phyloP scores from a whole-genome alignment of 495 filamentous ascomycete species.

The Xylona heveae region DNA sequence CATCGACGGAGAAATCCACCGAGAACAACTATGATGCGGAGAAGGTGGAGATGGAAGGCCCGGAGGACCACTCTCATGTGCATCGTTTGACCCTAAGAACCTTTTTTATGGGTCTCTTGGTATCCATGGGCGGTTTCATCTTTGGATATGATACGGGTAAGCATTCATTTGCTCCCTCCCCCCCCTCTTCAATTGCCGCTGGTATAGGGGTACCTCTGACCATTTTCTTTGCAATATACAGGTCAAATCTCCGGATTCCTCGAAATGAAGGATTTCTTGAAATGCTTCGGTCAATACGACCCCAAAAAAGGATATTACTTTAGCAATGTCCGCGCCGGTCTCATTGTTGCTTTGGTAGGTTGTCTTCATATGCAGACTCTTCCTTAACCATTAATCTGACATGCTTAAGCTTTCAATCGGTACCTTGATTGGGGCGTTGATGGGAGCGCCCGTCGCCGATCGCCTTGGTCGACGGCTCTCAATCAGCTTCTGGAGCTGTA shows the following conservation, averaged over 20 bases:
- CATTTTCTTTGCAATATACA: slow-evolving; percentile 10
- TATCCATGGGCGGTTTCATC: slow-evolving; percentile 54
- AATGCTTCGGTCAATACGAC: slow-evolving; percentile 22
- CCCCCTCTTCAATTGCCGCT: too few species aligned
- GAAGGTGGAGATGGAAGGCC: too few species aligned
- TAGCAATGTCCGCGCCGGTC: slow-evolving; percentile 30
- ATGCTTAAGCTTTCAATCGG: slow-evolving; percentile 32
- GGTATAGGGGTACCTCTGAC: neutral
- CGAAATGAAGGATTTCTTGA: slow-evolving; percentile 31
- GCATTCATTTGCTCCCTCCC: slow-evolving; percentile 6
- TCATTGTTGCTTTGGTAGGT: slow-evolving; percentile 33
- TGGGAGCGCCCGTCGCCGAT: slow-evolving; percentile 34
- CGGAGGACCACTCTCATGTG: too few species aligned
- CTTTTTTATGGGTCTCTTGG: slow-evolving; percentile 28
- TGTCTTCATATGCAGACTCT: neutral
- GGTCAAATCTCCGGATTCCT: slow-evolving; percentile 38
- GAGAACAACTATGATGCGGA: too few species aligned
- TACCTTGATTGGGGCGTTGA: slow-evolving; percentile 44
- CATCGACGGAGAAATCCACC: too few species aligned
- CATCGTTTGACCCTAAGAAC: slow-evolving; percentile 30
- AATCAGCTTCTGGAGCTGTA: slow-evolving; percentile 32
- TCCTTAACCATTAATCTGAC: slow-evolving; percentile 3
- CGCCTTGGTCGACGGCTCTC: slow-evolving; percentile 28
- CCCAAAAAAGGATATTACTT: slow-evolving; percentile 20
- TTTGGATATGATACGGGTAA: slow-evolving; percentile 52